A percentile compares a stretch with the other conserved stretches of the same genome.
Conservation (phyloP, 805 yeast species). For the Komagataella populi region DNA sequence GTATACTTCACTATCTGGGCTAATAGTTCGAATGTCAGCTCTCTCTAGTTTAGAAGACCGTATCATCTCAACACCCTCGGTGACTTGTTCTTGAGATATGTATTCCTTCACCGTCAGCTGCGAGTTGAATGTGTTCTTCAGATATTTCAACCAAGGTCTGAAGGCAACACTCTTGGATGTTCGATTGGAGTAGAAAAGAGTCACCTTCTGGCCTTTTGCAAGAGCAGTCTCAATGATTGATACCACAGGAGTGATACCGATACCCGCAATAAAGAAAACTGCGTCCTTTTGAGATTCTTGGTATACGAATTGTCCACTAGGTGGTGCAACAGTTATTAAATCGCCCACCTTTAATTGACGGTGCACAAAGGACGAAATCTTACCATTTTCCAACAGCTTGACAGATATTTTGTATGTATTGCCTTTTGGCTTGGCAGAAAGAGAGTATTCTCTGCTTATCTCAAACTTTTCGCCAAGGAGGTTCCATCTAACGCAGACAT, state of each 20-base stretch:
- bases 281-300: conserved; percentile 16
- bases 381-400: conserved; percentile 31
- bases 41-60: conserved; percentile 6
- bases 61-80: conserved; percentile 1
- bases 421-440: conserved; percentile 24
- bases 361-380: conserved; percentile 37
- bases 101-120: conserved; percentile 12
- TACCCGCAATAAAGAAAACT: conserved; percentile 43
- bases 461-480: conserved; percentile 23
- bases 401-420: conserved; percentile 47
- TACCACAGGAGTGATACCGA: conserved; percentile 54
- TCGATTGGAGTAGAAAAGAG: conserved; percentile 20
- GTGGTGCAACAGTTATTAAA: conserved; percentile 36
- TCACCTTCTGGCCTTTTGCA: conserved; percentile 17
- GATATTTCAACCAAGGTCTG: conserved; percentile 8
- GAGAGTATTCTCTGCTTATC: conserved; percentile 46
- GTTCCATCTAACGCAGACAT: conserved; percentile 21
- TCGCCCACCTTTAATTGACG: conserved; percentile 33
- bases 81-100: conserved; percentile 7
- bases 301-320: conserved; percentile 39
- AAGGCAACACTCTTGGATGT: conserved; percentile 13
- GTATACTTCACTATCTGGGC: conserved; percentile 14
- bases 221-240: conserved; percentile 32
- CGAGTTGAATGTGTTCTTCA: conserved; percentile 7
- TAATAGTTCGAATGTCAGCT: conserved; percentile 12